Evolutionary conservation across 176 grass and related monocot species (phyloP).

Genomic region (Avena insularis): DNA sequence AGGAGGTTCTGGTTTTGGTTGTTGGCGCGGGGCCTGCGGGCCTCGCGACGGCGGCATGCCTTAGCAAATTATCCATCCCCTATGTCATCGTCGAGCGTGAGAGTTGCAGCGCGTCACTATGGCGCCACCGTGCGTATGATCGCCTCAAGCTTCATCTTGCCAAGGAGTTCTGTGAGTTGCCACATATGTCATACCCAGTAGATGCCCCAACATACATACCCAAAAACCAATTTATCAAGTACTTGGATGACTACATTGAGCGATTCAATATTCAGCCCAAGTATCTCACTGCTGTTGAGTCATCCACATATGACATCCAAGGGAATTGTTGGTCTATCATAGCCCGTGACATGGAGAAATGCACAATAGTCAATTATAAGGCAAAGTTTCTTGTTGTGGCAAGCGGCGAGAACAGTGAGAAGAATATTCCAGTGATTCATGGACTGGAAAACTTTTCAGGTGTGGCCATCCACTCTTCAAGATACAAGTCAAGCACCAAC

Average conservation of each 20-base stretch:
- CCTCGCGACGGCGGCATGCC: background rate
- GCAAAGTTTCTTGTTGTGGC: conserved; percentile 3
- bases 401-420: background rate
- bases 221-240: background rate
- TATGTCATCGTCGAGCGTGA: background rate
- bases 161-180: background rate
- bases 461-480: background rate
- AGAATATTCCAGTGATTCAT: background rate
- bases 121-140: background rate
- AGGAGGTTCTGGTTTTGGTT: background rate
- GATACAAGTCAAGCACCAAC: background rate
- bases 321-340: background rate
- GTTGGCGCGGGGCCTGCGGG: background rate
- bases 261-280: background rate
- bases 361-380: background rate
- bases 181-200: background rate
- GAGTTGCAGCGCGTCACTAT: background rate
- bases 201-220: conserved; percentile 16
- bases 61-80: background rate
- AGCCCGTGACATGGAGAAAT: background rate
- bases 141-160: background rate
- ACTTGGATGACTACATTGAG: conserved; percentile 3
- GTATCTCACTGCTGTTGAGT: conserved; percentile 5
- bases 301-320: background rate
- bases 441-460: background rate